phyloP scores from a whole-genome alignment of 2,329 filamentous ascomycete species.

The Colletotrichum simmondsii region DNA sequence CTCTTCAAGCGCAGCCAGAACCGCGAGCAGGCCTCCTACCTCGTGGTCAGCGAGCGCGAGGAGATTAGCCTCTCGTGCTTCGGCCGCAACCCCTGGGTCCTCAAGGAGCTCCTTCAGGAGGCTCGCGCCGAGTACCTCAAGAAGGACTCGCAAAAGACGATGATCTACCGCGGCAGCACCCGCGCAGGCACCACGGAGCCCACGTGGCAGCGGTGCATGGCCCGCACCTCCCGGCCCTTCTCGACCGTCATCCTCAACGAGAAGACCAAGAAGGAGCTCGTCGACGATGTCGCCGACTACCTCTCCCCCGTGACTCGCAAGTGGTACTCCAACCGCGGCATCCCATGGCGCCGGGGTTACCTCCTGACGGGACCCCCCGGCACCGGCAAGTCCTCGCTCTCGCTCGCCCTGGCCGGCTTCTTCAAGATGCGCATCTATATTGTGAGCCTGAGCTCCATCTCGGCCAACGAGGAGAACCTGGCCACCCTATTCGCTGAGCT shows the following conservation, averaged over 20 bases:
- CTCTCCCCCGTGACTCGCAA: slow-evolving; percentile 70
- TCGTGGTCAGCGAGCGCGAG: slow-evolving; percentile 63
- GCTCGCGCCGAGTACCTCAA: slow-evolving; percentile 65
- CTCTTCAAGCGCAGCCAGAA: slow-evolving; percentile 66
- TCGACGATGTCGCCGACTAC: slow-evolving; percentile 72
- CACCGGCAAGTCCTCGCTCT: slow-evolving; percentile 81
- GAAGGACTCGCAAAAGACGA: slow-evolving; percentile 70
- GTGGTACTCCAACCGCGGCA: slow-evolving; percentile 88
- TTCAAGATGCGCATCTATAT: slow-evolving; percentile 80
- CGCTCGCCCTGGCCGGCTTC: slow-evolving; percentile 75
- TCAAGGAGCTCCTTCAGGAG: slow-evolving; percentile 72
- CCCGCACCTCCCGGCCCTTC: slow-evolving; percentile 68
- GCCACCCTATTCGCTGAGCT: slow-evolving; percentile 73
- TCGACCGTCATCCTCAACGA: slow-evolving; percentile 74
- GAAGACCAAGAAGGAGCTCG: slow-evolving; percentile 66
- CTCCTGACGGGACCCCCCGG: slow-evolving; percentile 84
- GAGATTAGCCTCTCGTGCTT: slow-evolving; percentile 71
- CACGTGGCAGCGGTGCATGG: slow-evolving; percentile 71
- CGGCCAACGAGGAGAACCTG: slow-evolving; percentile 74
- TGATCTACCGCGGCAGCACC: slow-evolving; percentile 70
- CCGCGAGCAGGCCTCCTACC: slow-evolving; percentile 51
- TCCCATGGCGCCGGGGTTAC: slow-evolving; percentile 87
- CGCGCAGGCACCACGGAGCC: slow-evolving; percentile 54
- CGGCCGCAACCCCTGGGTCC: slow-evolving; percentile 67
- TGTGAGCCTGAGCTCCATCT: slow-evolving; percentile 72